Conservation (phyloP, 345 rosid species). For the Boechera stricta region DNA sequence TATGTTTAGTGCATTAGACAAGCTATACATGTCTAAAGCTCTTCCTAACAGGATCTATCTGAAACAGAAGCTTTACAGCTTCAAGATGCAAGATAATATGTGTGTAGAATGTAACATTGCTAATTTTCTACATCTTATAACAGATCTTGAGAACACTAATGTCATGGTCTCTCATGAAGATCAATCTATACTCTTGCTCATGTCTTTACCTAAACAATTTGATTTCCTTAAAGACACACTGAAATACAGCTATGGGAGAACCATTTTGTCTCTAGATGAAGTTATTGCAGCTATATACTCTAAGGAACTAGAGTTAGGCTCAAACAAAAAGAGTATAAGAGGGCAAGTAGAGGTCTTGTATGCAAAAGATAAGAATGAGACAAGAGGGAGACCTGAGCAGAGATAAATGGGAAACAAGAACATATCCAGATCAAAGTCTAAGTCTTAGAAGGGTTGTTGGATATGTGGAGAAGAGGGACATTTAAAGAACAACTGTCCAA, state of each 20-base stretch:
- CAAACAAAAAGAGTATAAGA: neutral
- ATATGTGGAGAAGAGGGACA: too few relatives aligned
- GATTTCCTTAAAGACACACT: neutral
- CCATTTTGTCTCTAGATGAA: neutral
- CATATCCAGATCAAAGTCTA: too few relatives aligned
- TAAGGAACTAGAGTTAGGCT: neutral
- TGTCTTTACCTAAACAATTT: neutral
- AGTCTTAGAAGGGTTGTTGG: too few relatives aligned
- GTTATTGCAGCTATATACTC: neutral
- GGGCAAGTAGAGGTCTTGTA: neutral
- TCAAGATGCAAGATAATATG: neutral
- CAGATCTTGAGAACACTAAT: neutral
- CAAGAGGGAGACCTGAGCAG: too few relatives aligned
- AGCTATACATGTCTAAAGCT: neutral
- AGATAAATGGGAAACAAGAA: too few relatives aligned
- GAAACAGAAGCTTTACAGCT: neutral
- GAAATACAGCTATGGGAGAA: neutral
- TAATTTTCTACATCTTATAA: neutral
- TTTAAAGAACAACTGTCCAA: too few relatives aligned
- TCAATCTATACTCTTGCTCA: neutral
- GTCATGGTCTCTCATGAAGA: neutral
- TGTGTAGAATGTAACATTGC: neutral
- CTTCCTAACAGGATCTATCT: neutral
- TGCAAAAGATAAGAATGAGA: too few relatives aligned
- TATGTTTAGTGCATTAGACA: neutral